Evolutionary conservation across 306 rosid genomes (phyloP), one percentile per base, ranked within the genome.

Genomic region (Malus orientalis): DNA sequence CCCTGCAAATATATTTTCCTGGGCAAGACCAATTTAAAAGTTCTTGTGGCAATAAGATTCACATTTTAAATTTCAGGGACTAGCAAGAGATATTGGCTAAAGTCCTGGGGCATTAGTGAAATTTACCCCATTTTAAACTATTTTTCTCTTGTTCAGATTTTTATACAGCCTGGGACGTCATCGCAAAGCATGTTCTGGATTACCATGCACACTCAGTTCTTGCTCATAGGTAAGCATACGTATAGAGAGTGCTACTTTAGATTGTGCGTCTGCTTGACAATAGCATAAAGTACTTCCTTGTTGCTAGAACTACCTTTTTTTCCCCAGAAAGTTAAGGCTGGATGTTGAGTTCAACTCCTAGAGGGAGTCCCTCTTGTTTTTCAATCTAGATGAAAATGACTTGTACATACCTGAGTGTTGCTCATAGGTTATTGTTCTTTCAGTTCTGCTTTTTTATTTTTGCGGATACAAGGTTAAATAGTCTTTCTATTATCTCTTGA

Each of bases 141-240:
- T 55, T 73, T 15, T 78, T 19, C 9, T 23, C 79, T 57, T 77
- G 63, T 79, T 69, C 90, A 95, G 97, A 95, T 84, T 95, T 95
- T 88, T 95, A 92, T 84, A 95, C 98, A 47, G 97, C 98, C 64
- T 95, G 97, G 98, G 91, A 85, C 79, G 96, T 92, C 81, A 88
- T 95, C 80, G 83, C 88, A 69, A 89, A 86, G 83, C 79, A 89
- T 42, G 81, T 88, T 84, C 89, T 76, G 69, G 91, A 84, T 76
- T 90, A 83, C 83, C 80, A 65, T 60, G 77, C 68, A 23, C 86
- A 88, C 85, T 89, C 91, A 66, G 33, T 81, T 80, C 88, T 92
- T 76, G 89, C 96, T 23, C 86, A 79, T 20, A 89, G 97, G 98
- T 95, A 76, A 84, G 84, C 78, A 57, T 76, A 47, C 49, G 42